phyloP scores from a whole-genome alignment of 1,284 basidiomycete genomes.

The Omphalotus olearius region DNA sequence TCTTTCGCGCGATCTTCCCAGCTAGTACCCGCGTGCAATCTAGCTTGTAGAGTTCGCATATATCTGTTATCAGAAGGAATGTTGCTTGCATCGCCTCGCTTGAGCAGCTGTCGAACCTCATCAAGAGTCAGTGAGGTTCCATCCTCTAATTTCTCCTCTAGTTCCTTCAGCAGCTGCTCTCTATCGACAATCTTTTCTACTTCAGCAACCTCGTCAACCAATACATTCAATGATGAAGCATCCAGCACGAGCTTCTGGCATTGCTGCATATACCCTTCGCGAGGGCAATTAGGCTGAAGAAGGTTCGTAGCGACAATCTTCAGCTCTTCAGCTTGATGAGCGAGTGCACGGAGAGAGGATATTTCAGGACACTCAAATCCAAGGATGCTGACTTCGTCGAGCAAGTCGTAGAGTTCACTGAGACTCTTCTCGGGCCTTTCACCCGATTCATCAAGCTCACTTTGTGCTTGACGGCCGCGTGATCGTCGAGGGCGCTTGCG shows the following conservation, averaged over 20 bases:
- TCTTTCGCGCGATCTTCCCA: slow-evolving; percentile 69
- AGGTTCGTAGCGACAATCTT: slow-evolving; percentile 50
- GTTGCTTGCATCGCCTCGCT: slow-evolving; percentile 63
- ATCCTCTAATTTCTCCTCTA: slow-evolving; percentile 63
- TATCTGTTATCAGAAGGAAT: slow-evolving; percentile 59
- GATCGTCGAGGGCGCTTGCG: slow-evolving; percentile 67
- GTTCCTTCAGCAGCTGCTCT: slow-evolving; percentile 63
- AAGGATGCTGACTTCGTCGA: slow-evolving; percentile 68
- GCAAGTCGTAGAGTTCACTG: slow-evolving; percentile 61
- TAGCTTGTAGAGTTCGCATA: slow-evolving; percentile 52
- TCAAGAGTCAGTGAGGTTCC: slow-evolving; percentile 55
- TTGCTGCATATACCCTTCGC: slow-evolving; percentile 58
- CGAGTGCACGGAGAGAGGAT: slow-evolving; percentile 48
- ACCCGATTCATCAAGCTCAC: slow-evolving; percentile 50
- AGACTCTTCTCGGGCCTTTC: slow-evolving; percentile 68
- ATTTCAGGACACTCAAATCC: slow-evolving; percentile 83
- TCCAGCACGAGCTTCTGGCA: slow-evolving; percentile 68
- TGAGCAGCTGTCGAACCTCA: slow-evolving; percentile 63
- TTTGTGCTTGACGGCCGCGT: slow-evolving; percentile 46
- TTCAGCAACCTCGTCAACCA: slow-evolving; percentile 68
- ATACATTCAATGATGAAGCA: slow-evolving; percentile 73
- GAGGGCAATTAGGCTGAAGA: slow-evolving; percentile 43
- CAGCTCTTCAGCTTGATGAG: slow-evolving; percentile 63
- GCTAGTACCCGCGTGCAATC: slow-evolving; percentile 56
- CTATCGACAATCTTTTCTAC: slow-evolving; percentile 75